Evolutionary conservation across 31 red algal species (phyloP).

Genomic region (Endocladia muricata): DNA sequence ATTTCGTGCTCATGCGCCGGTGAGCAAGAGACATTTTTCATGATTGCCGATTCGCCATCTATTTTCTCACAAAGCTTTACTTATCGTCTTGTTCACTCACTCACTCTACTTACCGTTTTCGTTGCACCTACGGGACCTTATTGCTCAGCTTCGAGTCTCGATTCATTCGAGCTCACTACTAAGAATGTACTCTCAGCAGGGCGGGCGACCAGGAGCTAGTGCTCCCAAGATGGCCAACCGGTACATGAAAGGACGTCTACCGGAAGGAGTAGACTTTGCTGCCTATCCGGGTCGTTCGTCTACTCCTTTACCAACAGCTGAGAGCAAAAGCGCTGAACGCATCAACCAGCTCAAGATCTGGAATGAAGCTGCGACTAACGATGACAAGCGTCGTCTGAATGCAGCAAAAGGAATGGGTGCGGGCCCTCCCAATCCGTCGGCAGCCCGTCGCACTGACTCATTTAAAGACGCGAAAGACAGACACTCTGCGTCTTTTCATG

Average conservation of each 20-base stretch:
- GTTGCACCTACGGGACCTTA: too few species aligned
- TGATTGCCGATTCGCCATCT: too few species aligned
- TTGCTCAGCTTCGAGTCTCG: too few species aligned
- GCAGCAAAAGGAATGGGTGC: constrained; percentile 34
- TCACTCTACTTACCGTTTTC: background rate
- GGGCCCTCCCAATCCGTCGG: constrained; percentile 14
- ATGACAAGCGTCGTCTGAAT: constrained; percentile 70
- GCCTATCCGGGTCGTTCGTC: constrained; percentile 68
- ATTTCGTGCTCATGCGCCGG: too few species aligned
- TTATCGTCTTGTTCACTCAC: too few species aligned
- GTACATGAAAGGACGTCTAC: constrained; percentile 80
- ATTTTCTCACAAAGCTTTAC: too few species aligned
- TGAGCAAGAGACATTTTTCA: too few species aligned
- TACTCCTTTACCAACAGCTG: constrained; percentile 69
- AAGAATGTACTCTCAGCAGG: constrained; percentile 27
- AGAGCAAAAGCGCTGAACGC: constrained; percentile 76
- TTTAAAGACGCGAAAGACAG: constrained; percentile 66
- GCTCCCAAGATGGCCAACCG: constrained; percentile 35
- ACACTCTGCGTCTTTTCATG: constrained; percentile 56
- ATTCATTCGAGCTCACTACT: too few species aligned
- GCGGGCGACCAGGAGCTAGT: constrained; percentile 6
- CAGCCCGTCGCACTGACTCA: constrained; percentile 66
- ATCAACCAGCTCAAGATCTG: constrained; percentile 85
- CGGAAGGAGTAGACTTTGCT: constrained; percentile 75
- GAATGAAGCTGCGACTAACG: constrained; percentile 80